Evolutionary conservation across 441 rosid genomes (phyloP), one percentile per base, ranked within the genome.

Genomic region (Pelargonium fulgidum): DNA sequence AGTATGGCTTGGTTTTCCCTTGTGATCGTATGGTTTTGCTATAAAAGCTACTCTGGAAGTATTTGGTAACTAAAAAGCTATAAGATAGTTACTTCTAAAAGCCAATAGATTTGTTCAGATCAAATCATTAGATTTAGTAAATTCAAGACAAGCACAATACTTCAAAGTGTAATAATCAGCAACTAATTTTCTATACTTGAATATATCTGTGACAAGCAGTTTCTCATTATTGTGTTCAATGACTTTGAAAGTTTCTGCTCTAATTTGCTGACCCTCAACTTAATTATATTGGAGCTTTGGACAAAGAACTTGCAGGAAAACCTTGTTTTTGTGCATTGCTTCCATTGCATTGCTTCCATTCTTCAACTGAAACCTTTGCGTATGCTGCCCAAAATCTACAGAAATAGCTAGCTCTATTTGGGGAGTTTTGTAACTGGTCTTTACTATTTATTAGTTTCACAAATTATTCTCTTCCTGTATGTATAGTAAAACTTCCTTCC

Each of bases 131-230:
- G 58, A 14, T 50, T 50, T 47, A 3, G 52, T 47, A 14, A 14
- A n/a, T 50, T 50, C 14, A 50, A 50, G 1, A 50, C 56, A n/a
- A 3, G 19, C 19, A 50, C 58, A 13, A 50, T 4, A 14, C 14
- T 13, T 50, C 14, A 13, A 13, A 13, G 14, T 47, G 4, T 47
- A 2, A 11, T 11, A 11, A 47, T 13, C 52, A 50, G 14, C 7
- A 12, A 26, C 64, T 61, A 22, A 58, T 20, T 58, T 58, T 59
- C 29, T 58, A 8, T 59, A 59, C 36, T 59, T 59, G 36, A 20
- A 20, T 59, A 4, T 20, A 59, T 13, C 9, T 5, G 41, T 62
- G 29, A 11, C 65, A 62, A 59, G 36, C 13, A 59, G 26, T 59
- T 58, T 12, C 33, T 62, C 11, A 22, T 47, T 16, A 3, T 12